A percentile compares a stretch with the other conserved stretches of the same genome.
phyloP scores from a whole-genome alignment of 2,329 filamentous ascomycete genomes.

The Neopestalotiopsis sp. region DNA sequence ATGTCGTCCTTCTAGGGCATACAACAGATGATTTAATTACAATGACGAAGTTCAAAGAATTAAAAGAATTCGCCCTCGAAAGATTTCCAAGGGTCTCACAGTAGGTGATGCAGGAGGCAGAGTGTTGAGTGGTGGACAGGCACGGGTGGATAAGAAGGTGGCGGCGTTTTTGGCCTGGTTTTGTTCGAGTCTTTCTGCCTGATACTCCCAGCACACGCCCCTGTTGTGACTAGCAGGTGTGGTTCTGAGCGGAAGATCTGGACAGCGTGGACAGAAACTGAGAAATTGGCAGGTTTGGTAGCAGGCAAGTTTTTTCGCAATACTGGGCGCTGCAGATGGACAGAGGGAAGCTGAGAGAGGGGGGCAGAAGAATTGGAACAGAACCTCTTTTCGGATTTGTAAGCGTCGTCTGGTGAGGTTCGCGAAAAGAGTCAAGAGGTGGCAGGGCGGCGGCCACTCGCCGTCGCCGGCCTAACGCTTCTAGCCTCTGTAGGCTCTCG shows the following conservation, averaged over 20 bases:
- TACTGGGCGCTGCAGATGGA: conserved; percentile 14
- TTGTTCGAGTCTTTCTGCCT: conserved; percentile 17
- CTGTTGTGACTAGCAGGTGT: conserved; percentile 16
- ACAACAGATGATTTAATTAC: not conserved
- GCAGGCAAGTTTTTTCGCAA: not conserved
- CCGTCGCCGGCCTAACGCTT: conserved; percentile 11
- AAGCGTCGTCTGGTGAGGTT: conserved; percentile 13
- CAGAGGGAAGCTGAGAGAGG: conserved; percentile 37
- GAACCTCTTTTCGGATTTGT: conserved; percentile 19
- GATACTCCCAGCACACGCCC: conserved; percentile 17
- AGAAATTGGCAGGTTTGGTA: not conserved
- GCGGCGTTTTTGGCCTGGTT: conserved; percentile 21
- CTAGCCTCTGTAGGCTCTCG: not conserved
- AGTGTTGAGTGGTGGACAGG: conserved; percentile 15
- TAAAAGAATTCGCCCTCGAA: conserved; percentile 22
- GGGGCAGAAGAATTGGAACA: conserved; percentile 27
- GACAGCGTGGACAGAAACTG: conserved; percentile 13
- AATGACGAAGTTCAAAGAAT: not conserved
- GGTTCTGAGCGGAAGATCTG: conserved; percentile 3
- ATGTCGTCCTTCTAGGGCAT: not conserved
- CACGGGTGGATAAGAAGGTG: conserved; percentile 16
- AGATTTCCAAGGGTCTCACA: conserved; percentile 10
- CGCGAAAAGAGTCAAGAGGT: conserved; percentile 7
- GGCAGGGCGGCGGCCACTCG: conserved; percentile 1
- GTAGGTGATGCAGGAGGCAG: conserved; percentile 9